Percentiles rank a stretch among this genome's conserved stretches.
phyloP scores from a whole-genome alignment of 306 rosid species.

The Citrullus colocynthis region DNA sequence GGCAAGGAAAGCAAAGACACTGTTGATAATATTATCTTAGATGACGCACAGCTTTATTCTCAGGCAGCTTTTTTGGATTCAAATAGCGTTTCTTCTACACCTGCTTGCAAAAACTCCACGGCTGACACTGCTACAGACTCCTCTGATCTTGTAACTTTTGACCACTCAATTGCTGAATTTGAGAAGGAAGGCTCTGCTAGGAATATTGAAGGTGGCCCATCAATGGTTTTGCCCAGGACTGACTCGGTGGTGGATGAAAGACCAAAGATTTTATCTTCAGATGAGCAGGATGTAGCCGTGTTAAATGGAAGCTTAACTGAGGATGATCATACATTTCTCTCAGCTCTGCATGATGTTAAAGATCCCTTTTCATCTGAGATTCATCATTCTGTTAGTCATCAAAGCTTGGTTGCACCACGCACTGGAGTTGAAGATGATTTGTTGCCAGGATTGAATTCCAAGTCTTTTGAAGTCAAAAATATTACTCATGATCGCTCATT shows the following conservation, averaged over 20 bases:
- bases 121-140: constrained; percentile 16
- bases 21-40: constrained; percentile 9
- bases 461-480: constrained; percentile 17
- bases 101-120: constrained; percentile 17
- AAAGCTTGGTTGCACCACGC: constrained; percentile 18
- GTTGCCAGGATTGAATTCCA: constrained; percentile 18
- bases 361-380: constrained; percentile 24
- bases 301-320: constrained; percentile 25
- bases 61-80: constrained; percentile 13
- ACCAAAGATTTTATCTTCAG: constrained; percentile 23
- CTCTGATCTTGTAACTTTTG: not conserved
- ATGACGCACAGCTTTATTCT: constrained; percentile 17
- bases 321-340: constrained; percentile 40
- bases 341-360: constrained; percentile 34
- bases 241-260: constrained; percentile 32
- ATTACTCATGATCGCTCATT: constrained; percentile 39
- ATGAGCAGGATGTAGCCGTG: constrained; percentile 27
- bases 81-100: constrained; percentile 20
- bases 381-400: constrained; percentile 20
- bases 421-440: constrained; percentile 20
- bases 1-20: constrained; percentile 18
- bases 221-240: constrained; percentile 13
- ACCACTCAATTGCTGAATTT: constrained; percentile 10
- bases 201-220: constrained; percentile 16
- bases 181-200: constrained; percentile 19